A percentile compares a stretch with the other conserved stretches of the same genome.
phyloP scores from a whole-genome alignment of 2,329 filamentous ascomycete species.

The Alternaria arbusti region DNA sequence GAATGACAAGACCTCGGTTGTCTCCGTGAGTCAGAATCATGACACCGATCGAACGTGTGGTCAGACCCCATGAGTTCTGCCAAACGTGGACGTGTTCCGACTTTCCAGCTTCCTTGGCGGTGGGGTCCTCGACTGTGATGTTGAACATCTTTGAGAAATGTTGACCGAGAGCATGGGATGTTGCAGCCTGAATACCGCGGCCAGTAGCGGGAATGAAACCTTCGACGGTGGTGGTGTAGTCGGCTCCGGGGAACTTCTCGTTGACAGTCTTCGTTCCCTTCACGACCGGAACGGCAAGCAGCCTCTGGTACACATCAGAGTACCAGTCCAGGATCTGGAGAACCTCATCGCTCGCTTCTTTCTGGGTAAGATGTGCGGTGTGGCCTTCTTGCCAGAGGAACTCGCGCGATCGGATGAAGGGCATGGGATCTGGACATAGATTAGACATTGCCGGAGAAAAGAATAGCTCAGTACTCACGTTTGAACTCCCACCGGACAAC shows the following conservation, averaged over 20 bases:
- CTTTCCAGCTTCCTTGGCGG: conserved; percentile 68
- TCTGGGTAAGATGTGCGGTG: conserved; percentile 86
- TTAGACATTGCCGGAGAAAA: neutral
- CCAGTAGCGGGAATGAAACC: conserved; percentile 96
- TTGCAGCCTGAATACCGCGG: conserved; percentile 94
- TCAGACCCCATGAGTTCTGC: conserved; percentile 99
- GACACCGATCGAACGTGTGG: conserved; percentile 94
- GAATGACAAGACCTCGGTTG: conserved; percentile 91
- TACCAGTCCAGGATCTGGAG: conserved; percentile 93
- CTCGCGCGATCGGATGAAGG: conserved; percentile 84
- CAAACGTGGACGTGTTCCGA: conserved; percentile 79
- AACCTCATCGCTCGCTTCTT: conserved; percentile 83
- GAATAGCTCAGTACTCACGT: conserved; percentile 47
- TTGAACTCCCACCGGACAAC: conserved; percentile 97
- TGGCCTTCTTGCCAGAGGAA: conserved; percentile 99
- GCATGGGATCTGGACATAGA: conserved; percentile 57
- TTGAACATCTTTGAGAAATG: conserved; percentile 99
- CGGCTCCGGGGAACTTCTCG: conserved; percentile 95
- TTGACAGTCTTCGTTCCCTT: conserved; percentile 95
- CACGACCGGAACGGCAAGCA: conserved; percentile 93
- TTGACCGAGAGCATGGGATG: conserved; percentile 92
- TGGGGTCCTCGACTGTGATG: conserved; percentile 94
- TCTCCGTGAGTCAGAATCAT: conserved; percentile 99
- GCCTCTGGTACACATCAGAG: conserved; percentile 87
- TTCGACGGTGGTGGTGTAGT: conserved; percentile 96